Conservation (phyloP, 2,329 filamentous ascomycete genomes). For the Neofusicoccum laricinum region DNA sequence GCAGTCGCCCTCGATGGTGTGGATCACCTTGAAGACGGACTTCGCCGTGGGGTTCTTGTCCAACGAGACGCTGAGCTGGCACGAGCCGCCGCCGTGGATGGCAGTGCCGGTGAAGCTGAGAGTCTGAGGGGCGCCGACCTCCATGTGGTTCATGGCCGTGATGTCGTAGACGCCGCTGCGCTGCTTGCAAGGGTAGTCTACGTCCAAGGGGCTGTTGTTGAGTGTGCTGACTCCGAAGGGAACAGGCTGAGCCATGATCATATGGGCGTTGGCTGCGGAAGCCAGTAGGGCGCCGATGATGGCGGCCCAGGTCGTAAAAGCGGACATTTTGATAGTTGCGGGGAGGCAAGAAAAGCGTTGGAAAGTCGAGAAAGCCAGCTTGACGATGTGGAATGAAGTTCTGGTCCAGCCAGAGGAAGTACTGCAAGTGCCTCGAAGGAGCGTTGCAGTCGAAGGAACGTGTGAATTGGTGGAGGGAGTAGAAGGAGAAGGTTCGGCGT, state of each 20-base stretch:
- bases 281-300: conserved; percentile 47
- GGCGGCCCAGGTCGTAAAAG: conserved; percentile 16
- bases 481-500: neutral
- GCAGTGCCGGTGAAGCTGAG: conserved; percentile 71
- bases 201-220: conserved; percentile 68
- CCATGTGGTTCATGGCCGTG: conserved; percentile 57
- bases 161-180: conserved; percentile 46
- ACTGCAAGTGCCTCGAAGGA: neutral
- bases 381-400: neutral
- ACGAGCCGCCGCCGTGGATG: conserved; percentile 85
- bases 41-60: conserved; percentile 66
- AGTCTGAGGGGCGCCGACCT: conserved; percentile 58
- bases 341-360: neutral
- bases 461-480: neutral
- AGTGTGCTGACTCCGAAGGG: conserved; percentile 55
- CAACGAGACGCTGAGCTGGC: conserved; percentile 78
- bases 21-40: conserved; percentile 81
- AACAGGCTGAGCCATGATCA: conserved; percentile 66
- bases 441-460: neutral
- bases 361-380: neutral
- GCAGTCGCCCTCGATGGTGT: conserved; percentile 83
- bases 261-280: conserved; percentile 65
- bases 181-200: conserved; percentile 80
- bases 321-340: neutral
- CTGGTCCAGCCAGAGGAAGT: neutral